Evolutionary conservation across 1,284 basidiomycete species (phyloP).

Genomic region (Ganoderma multipileum): DNA sequence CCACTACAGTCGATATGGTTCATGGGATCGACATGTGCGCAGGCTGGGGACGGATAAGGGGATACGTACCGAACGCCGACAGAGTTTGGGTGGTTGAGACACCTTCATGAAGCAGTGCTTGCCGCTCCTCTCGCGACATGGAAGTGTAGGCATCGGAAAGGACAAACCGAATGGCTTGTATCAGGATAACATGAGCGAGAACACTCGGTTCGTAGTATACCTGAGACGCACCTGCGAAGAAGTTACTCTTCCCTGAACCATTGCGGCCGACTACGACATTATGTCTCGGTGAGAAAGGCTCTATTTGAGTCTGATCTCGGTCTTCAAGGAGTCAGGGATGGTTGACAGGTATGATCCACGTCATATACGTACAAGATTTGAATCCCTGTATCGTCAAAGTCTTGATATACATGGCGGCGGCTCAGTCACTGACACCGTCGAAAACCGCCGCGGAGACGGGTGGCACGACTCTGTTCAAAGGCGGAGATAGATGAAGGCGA

Average conservation of each 20-base stretch:
- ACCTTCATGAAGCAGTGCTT: constrained; percentile 93
- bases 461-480: not conserved
- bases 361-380: constrained; percentile 82
- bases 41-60: not conserved
- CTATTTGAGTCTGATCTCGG: constrained; percentile 83
- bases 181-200: not conserved
- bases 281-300: constrained; percentile 84
- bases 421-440: not conserved
- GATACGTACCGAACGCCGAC: constrained; percentile 83
- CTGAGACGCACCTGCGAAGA: constrained; percentile 80
- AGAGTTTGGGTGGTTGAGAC: constrained; percentile 89
- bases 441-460: not conserved
- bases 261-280: constrained; percentile 96
- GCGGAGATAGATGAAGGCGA: not conserved
- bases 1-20: constrained; percentile 52
- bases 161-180: constrained; percentile 92
- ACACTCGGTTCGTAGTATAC: not conserved
- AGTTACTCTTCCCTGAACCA: constrained; percentile 96
- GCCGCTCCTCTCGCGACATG: constrained; percentile 93
- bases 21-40: not conserved
- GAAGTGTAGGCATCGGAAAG: constrained; percentile 97
- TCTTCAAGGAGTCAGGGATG: constrained; percentile 47
- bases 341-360: constrained; percentile 1
- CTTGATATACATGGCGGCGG: constrained; percentile 80
- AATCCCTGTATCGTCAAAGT: constrained; percentile 95